A percentile compares a stretch with the other conserved stretches of the same genome.
Conservation (phyloP, 257 asterid genomes). For the Fraxinus americana region DNA sequence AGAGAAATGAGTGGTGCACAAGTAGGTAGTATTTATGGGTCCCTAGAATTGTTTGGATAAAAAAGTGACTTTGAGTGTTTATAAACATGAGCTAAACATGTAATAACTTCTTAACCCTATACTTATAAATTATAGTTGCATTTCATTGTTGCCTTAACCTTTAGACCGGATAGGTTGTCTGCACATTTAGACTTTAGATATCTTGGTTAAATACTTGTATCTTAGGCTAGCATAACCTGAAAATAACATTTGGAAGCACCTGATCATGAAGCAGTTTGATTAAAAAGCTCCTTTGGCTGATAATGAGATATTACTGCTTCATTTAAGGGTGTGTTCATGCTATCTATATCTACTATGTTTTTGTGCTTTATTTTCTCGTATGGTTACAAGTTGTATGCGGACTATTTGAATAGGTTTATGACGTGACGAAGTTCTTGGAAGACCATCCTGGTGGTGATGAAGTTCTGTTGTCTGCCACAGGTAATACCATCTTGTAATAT, state of each 20-base stretch:
- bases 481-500: constrained; percentile 29
- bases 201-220: too few species aligned
- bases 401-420: constrained; percentile 56
- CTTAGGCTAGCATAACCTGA: too few species aligned
- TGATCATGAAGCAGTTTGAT: background rate
- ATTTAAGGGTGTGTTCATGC: background rate
- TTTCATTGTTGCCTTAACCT: background rate
- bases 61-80: too few species aligned
- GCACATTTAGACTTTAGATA: too few species aligned
- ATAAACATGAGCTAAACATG: too few species aligned
- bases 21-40: too few species aligned
- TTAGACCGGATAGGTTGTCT: background rate
- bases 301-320: background rate
- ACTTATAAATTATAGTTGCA: background rate
- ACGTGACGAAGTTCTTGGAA: constrained; percentile 83
- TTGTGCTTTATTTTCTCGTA: constrained; percentile 6
- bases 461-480: constrained; percentile 78
- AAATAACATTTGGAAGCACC: too few species aligned
- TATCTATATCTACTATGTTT: background rate
- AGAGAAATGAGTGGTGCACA: too few species aligned
- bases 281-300: background rate
- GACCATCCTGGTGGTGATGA: constrained; percentile 98
- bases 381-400: background rate
- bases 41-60: too few species aligned
- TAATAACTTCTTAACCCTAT: background rate